These are phyloP conservation scores for Trifolium repens DNA, from an alignment of 306 rosid species.

Conservation along the genomic window DNA sequence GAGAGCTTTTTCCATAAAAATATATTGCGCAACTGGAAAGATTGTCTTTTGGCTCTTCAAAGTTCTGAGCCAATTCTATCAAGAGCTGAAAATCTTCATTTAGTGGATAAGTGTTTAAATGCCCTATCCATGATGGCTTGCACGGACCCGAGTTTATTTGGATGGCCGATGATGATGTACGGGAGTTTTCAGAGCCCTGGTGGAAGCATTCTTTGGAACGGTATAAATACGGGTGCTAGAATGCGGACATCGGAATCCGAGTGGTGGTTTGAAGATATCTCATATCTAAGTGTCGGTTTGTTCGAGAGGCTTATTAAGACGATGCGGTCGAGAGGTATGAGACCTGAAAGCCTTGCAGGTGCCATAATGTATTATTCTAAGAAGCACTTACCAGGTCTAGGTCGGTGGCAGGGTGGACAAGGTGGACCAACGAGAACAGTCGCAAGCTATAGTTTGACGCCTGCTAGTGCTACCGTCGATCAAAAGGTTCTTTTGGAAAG, in stretches of 20 bases:
- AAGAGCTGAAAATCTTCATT: slow-evolving; percentile 71
- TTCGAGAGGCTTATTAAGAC: slow-evolving; percentile 88
- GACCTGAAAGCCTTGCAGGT: slow-evolving; percentile 80
- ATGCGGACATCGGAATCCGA: slow-evolving; percentile 89
- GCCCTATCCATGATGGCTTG: slow-evolving; percentile 91
- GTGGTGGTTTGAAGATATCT: slow-evolving; percentile 99
- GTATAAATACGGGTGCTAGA: slow-evolving; percentile 93
- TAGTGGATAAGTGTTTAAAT: slow-evolving; percentile 70
- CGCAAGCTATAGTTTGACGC: slow-evolving; percentile 76
- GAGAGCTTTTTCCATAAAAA: slow-evolving; percentile 76
- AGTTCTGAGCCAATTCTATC: slow-evolving; percentile 68
- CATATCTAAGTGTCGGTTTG: slow-evolving; percentile 72
- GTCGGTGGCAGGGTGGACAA: slow-evolving; percentile 86
- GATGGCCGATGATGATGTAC: slow-evolving; percentile 99
- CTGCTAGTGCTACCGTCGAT: slow-evolving; percentile 64
- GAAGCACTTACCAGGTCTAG: slow-evolving; percentile 89
- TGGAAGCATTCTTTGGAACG: slow-evolving; percentile 97
- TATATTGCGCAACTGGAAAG: slow-evolving; percentile 84
- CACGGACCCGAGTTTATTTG: slow-evolving; percentile 95
- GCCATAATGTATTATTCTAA: slow-evolving; percentile 83
- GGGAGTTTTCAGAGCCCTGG: slow-evolving; percentile 99
- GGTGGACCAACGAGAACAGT: slow-evolving; percentile 68
- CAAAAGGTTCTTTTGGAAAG: slow-evolving; percentile 79
- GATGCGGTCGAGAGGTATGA: slow-evolving; percentile 79
- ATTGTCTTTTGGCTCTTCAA: slow-evolving; percentile 89